Percentiles rank a stretch among this genome's conserved stretches.
phyloP scores from a whole-genome alignment of 306 rosid genomes.

The Gleditsia sinensis region DNA sequence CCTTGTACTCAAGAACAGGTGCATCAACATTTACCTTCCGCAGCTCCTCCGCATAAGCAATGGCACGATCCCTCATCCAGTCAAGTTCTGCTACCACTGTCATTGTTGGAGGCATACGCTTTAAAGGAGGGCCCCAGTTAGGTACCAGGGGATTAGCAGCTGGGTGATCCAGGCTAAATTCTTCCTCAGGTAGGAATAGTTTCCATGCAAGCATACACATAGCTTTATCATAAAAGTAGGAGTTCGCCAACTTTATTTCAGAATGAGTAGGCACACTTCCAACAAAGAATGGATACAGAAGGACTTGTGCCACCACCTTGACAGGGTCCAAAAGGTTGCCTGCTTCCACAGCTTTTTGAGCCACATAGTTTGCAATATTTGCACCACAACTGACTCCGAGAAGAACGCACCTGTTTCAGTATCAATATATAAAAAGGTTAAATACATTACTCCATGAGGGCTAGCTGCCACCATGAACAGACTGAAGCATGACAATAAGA shows the following conservation, averaged over 20 bases:
- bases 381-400: conserved; percentile 99
- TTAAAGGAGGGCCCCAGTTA: conserved; percentile 74
- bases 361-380: conserved; percentile 88
- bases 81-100: conserved; percentile 94
- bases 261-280: conserved; percentile 91
- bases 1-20: conserved; percentile 89
- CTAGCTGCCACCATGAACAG: background rate
- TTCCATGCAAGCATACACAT: conserved; percentile 97
- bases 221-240: conserved; percentile 91
- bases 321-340: conserved; percentile 90
- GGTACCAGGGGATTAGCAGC: conserved; percentile 88
- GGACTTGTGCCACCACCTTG: conserved; percentile 92
- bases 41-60: conserved; percentile 94
- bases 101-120: conserved; percentile 90
- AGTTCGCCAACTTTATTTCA: conserved; percentile 90
- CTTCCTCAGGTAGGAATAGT: conserved; percentile 80
- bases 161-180: conserved; percentile 85
- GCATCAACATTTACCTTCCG: conserved; percentile 90
- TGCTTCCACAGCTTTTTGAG: conserved; percentile 89
- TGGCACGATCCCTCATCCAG: conserved; percentile 99
- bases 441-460: background rate
- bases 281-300: conserved; percentile 85
- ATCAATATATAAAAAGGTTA: conserved; percentile 28
- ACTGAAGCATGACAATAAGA: background rate
- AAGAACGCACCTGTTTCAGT: conserved; percentile 82